Evolutionary conservation across 2,329 filamentous ascomycete species (phyloP).

Genomic region (Scedosporium dehoogii): DNA sequence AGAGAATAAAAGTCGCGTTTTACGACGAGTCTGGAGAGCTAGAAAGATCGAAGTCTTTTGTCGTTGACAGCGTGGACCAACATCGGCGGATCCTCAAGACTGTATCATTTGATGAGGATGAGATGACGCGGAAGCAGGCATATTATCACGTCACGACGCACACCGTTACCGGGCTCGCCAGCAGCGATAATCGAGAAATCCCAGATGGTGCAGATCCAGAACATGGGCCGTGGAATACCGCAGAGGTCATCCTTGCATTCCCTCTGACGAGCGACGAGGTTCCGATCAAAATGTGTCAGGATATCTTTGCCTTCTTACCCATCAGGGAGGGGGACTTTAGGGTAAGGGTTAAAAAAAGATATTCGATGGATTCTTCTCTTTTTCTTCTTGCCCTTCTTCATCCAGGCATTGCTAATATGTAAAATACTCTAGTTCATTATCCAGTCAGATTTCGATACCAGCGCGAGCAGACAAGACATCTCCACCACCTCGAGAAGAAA

Average conservation of each 20-base stretch:
- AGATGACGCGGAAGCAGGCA: too few species aligned
- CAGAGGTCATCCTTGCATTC: background rate
- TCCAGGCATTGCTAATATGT: conserved; percentile 16
- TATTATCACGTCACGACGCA: too few species aligned
- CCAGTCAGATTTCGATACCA: conserved; percentile 38
- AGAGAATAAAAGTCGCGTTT: background rate
- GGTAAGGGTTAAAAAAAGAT: background rate
- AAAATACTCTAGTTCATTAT: conserved; percentile 29
- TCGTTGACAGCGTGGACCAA: too few species aligned
- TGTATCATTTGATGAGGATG: too few species aligned
- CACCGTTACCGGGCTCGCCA: background rate
- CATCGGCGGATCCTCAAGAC: too few species aligned
- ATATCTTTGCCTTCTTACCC: background rate
- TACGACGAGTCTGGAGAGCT: background rate
- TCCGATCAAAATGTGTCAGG: background rate
- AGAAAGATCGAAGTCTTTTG: background rate
- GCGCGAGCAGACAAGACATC: conserved; percentile 34
- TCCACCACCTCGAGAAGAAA: conserved; percentile 28
- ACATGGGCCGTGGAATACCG: background rate
- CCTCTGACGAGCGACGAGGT: background rate
- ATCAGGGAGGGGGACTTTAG: background rate
- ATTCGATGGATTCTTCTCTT: background rate
- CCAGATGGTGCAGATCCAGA: background rate
- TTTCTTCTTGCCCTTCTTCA: background rate
- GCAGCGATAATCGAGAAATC: background rate